These are phyloP conservation scores for Ophiocordyceps sinensis DNA, from an alignment of 2,329 filamentous ascomycete species.

Conservation along the genomic window DNA sequence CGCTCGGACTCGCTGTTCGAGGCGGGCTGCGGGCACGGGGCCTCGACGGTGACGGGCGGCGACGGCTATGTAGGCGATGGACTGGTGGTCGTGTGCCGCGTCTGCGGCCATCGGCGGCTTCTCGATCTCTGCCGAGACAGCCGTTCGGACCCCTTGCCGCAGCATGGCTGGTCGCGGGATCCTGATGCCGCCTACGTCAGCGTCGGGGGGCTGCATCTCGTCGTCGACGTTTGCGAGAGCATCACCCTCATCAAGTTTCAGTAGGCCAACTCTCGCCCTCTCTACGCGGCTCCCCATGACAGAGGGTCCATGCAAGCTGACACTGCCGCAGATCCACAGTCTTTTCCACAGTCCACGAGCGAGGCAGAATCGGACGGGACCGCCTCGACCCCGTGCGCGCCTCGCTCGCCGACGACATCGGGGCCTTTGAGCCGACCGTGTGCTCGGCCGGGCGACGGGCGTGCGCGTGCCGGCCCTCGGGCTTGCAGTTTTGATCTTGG, in stretches of 20 bases:
- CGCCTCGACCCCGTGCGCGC: neutral
- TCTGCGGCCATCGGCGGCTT: neutral
- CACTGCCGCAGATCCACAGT: neutral
- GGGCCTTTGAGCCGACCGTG: neutral
- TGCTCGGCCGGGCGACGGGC: neutral
- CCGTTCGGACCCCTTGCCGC: neutral
- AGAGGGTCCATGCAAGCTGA: neutral
- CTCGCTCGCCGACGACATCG: neutral
- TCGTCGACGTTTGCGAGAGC: slow-evolving; percentile 2
- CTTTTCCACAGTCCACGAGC: neutral
- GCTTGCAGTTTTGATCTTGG: neutral
- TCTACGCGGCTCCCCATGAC: neutral
- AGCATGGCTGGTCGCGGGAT: neutral
- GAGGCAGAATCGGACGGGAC: neutral
- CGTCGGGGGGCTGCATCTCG: slow-evolving; percentile 2
- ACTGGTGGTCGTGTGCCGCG: neutral
- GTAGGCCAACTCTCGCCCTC: neutral
- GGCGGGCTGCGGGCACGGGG: neutral
- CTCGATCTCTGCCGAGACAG: neutral
- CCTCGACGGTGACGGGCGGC: neutral
- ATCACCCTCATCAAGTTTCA: slow-evolving; percentile 2
- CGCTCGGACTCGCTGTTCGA: neutral
- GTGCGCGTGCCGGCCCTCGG: neutral
- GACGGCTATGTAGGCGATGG: neutral
- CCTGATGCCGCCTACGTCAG: neutral